phyloP scores from a whole-genome alignment of 192 early-diverging fungal genomes.

The Backusella liffmaniae region DNA sequence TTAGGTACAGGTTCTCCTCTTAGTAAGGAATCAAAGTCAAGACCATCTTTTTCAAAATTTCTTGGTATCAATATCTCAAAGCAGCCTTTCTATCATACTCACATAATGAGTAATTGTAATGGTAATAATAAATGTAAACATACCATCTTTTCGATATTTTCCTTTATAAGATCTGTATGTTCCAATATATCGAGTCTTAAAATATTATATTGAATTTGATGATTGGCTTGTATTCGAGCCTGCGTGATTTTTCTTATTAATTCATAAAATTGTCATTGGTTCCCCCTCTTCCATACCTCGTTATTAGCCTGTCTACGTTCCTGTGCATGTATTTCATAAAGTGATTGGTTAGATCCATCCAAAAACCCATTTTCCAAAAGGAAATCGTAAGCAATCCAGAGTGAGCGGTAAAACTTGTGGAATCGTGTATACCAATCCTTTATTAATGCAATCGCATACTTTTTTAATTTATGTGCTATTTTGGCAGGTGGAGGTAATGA shows the following conservation, averaged over 20 bases:
- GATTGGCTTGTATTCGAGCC: slow-evolving; percentile 8
- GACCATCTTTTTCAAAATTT: slow-evolving; percentile 17
- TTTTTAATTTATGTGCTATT: slow-evolving; percentile 49
- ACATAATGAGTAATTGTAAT: no score
- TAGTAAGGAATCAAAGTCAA: slow-evolving; percentile 39
- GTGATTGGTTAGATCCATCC: neutral
- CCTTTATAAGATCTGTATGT: slow-evolving; percentile 35
- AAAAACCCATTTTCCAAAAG: slow-evolving; percentile 41
- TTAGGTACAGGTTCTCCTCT: slow-evolving; percentile 14
- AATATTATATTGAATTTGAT: slow-evolving; percentile 30
- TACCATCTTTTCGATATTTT: slow-evolving; percentile 44
- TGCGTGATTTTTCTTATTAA: neutral
- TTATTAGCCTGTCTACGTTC: slow-evolving; percentile 1
- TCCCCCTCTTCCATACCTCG: neutral
- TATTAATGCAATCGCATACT: slow-evolving; percentile 45
- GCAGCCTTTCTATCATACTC: slow-evolving; percentile 30
- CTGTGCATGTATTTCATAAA: neutral
- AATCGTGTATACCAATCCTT: slow-evolving; percentile 60
- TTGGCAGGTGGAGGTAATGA: slow-evolving; percentile 50
- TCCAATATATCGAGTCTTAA: slow-evolving; percentile 43
- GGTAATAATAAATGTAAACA: neutral
- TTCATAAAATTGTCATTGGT: neutral
- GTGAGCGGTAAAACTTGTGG: slow-evolving; percentile 50
- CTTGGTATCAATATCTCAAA: slow-evolving; percentile 54
- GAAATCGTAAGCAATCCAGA: slow-evolving; percentile 58